Evolutionary conservation across 768 basidiomycete genomes (phyloP).

Genomic region (Suillus placidus): DNA sequence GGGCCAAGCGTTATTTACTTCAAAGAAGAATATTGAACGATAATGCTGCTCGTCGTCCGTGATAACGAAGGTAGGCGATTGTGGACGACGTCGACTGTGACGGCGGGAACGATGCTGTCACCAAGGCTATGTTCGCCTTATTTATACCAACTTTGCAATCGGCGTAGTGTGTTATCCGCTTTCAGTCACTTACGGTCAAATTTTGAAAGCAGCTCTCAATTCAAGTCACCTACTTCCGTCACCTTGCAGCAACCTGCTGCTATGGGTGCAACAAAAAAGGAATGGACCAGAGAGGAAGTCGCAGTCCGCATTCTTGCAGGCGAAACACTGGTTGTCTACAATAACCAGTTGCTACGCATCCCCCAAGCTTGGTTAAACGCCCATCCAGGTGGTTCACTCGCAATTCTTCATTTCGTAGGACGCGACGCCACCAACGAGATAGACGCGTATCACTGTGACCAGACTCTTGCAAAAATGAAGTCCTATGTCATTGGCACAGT

Average conservation of each 20-base stretch:
- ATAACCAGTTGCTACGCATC: constrained; percentile 62
- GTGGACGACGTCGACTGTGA: constrained; percentile 13
- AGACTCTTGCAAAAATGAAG: constrained; percentile 31
- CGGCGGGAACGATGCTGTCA: constrained; percentile 9
- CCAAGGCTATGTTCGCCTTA: constrained; percentile 4
- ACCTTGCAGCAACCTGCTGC: constrained; percentile 1
- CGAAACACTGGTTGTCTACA: constrained; percentile 75
- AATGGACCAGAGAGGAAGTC: constrained; percentile 57
- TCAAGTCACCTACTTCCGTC: neutral
- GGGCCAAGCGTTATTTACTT: constrained; percentile 1
- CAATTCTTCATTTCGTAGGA: constrained; percentile 93
- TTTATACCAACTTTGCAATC: constrained; percentile 1
- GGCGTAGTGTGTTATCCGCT: constrained; percentile 1
- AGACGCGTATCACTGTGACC: constrained; percentile 80
- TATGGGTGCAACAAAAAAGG: constrained; percentile 35
- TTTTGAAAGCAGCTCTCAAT: neutral
- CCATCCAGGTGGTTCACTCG: constrained; percentile 89
- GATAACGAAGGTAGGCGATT: constrained; percentile 12
- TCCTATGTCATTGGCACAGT: constrained; percentile 72
- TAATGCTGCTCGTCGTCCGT: neutral
- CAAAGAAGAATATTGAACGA: neutral
- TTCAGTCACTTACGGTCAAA: neutral
- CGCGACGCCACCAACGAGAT: constrained; percentile 96
- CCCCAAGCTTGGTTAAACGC: constrained; percentile 76
- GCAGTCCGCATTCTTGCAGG: constrained; percentile 75